Evolutionary conservation across 805 yeast species (phyloP).

Genomic region (Candida mattraensis): DNA sequence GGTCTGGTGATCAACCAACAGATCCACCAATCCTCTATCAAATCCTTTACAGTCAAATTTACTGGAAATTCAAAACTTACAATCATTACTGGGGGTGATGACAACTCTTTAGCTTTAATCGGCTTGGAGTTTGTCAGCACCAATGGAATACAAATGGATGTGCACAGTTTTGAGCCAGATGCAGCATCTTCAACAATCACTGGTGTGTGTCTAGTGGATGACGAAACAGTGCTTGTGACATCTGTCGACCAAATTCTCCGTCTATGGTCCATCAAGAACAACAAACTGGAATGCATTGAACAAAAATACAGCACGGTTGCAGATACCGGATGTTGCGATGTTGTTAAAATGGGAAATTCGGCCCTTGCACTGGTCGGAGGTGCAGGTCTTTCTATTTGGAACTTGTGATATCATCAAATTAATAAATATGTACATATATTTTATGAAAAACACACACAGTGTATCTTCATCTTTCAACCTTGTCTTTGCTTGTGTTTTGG

Average conservation of each 20-base stretch:
- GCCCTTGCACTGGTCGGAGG: constrained; percentile 64
- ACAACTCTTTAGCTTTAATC: constrained; percentile 62
- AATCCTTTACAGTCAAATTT: constrained; percentile 45
- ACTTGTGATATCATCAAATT: neutral
- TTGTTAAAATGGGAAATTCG: constrained; percentile 30
- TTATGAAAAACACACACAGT: neutral
- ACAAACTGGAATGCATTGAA: constrained; percentile 32
- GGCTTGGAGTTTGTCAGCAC: constrained; percentile 25
- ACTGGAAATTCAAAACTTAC: constrained; percentile 13
- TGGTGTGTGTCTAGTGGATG: constrained; percentile 44
- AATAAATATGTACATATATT: constrained; percentile 2
- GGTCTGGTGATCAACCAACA: constrained; percentile 41
- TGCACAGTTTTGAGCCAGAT: constrained; percentile 37
- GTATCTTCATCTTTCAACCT: constrained; percentile 46
- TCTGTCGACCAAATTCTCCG: constrained; percentile 84
- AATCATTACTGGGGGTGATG: constrained; percentile 88
- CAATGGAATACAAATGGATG: constrained; percentile 26
- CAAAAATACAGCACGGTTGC: constrained; percentile 76
- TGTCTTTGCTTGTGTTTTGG: constrained; percentile 95
- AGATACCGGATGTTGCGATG: constrained; percentile 78
- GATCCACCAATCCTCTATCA: constrained; percentile 85
- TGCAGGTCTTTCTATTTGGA: constrained; percentile 53
- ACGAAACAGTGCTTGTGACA: constrained; percentile 48
- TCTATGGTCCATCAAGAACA: constrained; percentile 53
- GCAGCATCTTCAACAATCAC: constrained; percentile 93